Evolutionary conservation across 768 basidiomycete species (phyloP).

Genomic region (Mycena sanguinolenta): DNA sequence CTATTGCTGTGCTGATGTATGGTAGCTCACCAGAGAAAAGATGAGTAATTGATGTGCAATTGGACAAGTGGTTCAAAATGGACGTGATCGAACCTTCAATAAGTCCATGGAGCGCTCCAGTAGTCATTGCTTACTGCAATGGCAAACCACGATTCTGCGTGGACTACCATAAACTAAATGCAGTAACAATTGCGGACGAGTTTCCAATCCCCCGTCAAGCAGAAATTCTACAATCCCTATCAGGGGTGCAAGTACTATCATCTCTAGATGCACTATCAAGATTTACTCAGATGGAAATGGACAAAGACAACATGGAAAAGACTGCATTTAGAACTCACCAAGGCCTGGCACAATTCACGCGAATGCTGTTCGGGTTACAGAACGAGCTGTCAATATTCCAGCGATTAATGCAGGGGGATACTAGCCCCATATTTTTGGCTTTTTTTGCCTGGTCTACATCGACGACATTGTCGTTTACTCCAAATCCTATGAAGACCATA

Average conservation of each 20-base stretch:
- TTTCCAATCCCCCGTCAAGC: neutral
- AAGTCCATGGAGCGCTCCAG: constrained; percentile 6
- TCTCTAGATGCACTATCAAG: constrained; percentile 3
- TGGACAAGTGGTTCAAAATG: constrained; percentile 4
- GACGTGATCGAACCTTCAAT: neutral
- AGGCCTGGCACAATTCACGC: neutral
- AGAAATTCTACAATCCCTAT: neutral
- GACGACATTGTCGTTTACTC: constrained; percentile 10
- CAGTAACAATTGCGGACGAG: neutral
- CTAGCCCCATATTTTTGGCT: neutral
- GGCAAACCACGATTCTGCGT: neutral
- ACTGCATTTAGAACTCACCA: constrained; percentile 10
- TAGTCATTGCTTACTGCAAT: neutral
- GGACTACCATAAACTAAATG: neutral
- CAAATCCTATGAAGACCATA: neutral
- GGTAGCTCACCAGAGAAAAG: neutral
- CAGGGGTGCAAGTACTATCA: neutral
- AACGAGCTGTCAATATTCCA: constrained; percentile 3
- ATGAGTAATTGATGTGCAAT: neutral
- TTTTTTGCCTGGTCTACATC: constrained; percentile 4
- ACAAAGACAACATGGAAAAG: neutral
- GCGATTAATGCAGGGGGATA: neutral
- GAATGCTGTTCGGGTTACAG: neutral
- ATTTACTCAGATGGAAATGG: neutral
- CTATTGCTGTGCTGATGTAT: no score